Conservation (phyloP, 371 early-diverging fungal species). For the Dinochytrium kinnereticum region DNA sequence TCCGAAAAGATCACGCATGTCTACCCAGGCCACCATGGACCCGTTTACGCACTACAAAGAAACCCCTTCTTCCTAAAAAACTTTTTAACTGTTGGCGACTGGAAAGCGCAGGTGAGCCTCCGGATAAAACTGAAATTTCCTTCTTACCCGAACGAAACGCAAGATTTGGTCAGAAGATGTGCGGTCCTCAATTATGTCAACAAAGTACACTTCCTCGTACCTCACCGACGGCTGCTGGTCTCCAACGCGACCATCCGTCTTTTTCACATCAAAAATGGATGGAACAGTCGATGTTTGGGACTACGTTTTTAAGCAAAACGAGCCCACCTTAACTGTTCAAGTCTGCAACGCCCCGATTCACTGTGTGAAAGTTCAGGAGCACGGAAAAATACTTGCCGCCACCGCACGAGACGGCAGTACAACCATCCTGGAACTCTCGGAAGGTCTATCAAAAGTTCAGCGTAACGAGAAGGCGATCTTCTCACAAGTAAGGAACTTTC, state of each 20-base stretch:
- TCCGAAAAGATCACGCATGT: conserved; percentile 61
- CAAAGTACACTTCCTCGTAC: conserved; percentile 51
- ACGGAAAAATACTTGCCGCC: conserved; percentile 56
- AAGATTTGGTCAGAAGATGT: conserved; percentile 67
- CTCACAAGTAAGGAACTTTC: conserved; percentile 45
- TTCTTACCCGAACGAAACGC: too few relatives aligned
- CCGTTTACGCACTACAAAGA: conserved; percentile 57
- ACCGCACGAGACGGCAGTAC: conserved; percentile 57
- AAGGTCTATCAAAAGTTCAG: conserved; percentile 51
- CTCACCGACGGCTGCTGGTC: conserved; percentile 65
- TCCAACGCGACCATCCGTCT: conserved; percentile 59
- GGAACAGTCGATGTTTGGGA: conserved; percentile 65
- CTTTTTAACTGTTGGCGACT: conserved; percentile 64
- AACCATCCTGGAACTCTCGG: conserved; percentile 58
- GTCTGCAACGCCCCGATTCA: conserved; percentile 58
- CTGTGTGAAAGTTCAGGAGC: conserved; percentile 59
- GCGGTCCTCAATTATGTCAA: conserved; percentile 56
- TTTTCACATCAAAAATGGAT: conserved; percentile 59
- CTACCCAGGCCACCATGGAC: conserved; percentile 61
- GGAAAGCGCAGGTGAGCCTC: conserved; percentile 61
- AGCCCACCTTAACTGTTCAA: conserved; percentile 59
- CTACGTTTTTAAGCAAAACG: conserved; percentile 60
- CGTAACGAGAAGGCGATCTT: conserved; percentile 58
- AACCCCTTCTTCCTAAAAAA: conserved; percentile 66
- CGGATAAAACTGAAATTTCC: too few relatives aligned